Percentiles rank a stretch among this genome's conserved stretches.
These are phyloP conservation scores for Pneumocystis sp. DNA, from an alignment of 1,139 yeast genomes.

Conservation along the genomic window DNA sequence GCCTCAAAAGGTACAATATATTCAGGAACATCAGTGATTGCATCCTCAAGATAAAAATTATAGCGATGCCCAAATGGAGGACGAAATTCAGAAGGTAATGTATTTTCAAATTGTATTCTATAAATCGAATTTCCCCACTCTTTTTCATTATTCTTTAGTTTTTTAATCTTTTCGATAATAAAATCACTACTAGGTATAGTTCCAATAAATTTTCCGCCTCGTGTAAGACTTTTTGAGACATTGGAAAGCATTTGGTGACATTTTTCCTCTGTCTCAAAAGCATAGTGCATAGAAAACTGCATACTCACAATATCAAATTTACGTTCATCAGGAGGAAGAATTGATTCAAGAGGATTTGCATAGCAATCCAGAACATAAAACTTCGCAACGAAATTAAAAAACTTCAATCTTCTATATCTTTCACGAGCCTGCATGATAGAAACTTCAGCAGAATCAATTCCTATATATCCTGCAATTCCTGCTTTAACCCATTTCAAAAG, in stretches of 20 bases:
- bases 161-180: constrained; percentile 48
- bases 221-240: constrained; percentile 55
- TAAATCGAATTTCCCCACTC: constrained; percentile 79
- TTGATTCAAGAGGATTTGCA: constrained; percentile 48
- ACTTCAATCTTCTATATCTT: constrained; percentile 45
- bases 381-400: constrained; percentile 51
- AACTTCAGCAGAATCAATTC: constrained; percentile 82
- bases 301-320: constrained; percentile 61
- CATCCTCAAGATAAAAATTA: constrained; percentile 71
- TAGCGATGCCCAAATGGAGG: constrained; percentile 77
- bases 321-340: constrained; percentile 37
- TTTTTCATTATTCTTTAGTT: constrained; percentile 28
- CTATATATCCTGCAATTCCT: constrained; percentile 60
- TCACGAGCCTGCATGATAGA: constrained; percentile 73
- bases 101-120: constrained; percentile 60
- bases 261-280: constrained; percentile 72
- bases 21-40: constrained; percentile 92
- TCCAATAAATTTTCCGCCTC: constrained; percentile 81
- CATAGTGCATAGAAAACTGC: constrained; percentile 89
- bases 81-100: constrained; percentile 61
- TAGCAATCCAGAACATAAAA: constrained; percentile 86
- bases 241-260: constrained; percentile 60
- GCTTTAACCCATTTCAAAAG: constrained; percentile 75
- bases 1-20: constrained; percentile 94
- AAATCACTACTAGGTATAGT: constrained; percentile 89